phyloP scores from a whole-genome alignment of 352 stramenopile species.

The Globisporangium iwayamae region DNA sequence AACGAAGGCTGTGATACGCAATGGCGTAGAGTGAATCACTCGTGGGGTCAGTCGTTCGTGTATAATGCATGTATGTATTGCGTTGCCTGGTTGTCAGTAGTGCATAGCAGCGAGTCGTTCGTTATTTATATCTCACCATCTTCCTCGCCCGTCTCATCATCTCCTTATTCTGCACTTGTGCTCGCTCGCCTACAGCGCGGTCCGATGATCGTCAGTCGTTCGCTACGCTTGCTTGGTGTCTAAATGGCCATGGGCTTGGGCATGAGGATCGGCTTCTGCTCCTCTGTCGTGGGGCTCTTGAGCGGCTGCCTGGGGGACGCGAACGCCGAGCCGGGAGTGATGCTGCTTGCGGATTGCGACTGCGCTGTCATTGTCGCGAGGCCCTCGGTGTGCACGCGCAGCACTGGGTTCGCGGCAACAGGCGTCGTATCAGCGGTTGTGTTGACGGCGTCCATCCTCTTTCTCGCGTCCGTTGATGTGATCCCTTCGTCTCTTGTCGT shows the following conservation, averaged over 20 bases:
- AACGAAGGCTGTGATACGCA: background rate
- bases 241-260: slow-evolving; percentile 69
- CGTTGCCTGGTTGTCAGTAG: too few species aligned
- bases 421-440: background rate
- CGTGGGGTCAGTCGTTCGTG: too few species aligned
- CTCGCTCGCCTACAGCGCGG: too few species aligned
- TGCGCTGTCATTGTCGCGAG: background rate
- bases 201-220: background rate
- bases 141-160: too few species aligned
- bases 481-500: background rate
- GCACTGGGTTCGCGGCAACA: background rate
- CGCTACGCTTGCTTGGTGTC: background rate
- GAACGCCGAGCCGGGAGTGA: slow-evolving; percentile 18
- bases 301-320: slow-evolving; percentile 21
- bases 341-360: background rate
- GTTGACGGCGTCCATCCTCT: background rate
- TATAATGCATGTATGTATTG: too few species aligned
- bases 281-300: slow-evolving; percentile 45
- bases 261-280: slow-evolving; percentile 64
- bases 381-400: background rate
- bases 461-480: background rate
- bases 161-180: too few species aligned
- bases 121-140: too few species aligned
- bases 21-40: too few species aligned
- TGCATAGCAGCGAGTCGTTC: too few species aligned